Conservation (phyloP, 768 basidiomycete species). For the Phanerochaete sordida region DNA sequence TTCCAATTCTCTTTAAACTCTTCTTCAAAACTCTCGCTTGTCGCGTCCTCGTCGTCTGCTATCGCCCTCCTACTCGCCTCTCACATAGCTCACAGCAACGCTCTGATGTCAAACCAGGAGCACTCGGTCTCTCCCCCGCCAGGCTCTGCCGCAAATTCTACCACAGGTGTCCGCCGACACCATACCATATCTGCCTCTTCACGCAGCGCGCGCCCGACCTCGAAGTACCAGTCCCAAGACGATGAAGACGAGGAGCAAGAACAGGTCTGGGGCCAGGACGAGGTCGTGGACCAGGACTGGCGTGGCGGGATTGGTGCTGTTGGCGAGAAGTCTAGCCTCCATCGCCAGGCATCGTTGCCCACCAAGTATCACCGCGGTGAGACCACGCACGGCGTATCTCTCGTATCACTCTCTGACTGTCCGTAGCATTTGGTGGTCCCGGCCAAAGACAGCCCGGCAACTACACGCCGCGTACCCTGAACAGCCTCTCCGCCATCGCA, state of each 20-base stretch:
- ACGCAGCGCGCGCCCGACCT: slow-evolving; percentile 53
- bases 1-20: slow-evolving; percentile 7
- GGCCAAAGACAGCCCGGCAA: slow-evolving; percentile 53
- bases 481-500: slow-evolving; percentile 81
- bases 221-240: slow-evolving; percentile 66
- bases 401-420: slow-evolving; percentile 8
- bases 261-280: slow-evolving; percentile 68
- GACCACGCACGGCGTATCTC: slow-evolving; percentile 16
- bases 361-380: slow-evolving; percentile 76
- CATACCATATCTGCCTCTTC: slow-evolving; percentile 81
- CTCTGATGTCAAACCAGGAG: slow-evolving; percentile 34
- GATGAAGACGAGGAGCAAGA: slow-evolving; percentile 50
- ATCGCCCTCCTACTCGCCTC: too few species aligned
- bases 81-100: too few species aligned
- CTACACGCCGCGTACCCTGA: slow-evolving; percentile 68
- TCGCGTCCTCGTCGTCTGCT: slow-evolving; percentile 2
- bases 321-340: slow-evolving; percentile 76
- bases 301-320: slow-evolving; percentile 79
- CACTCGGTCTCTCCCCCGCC: slow-evolving; percentile 41
- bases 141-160: slow-evolving; percentile 31
- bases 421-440: slow-evolving; percentile 48
- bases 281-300: slow-evolving; percentile 78
- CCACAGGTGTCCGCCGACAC: slow-evolving; percentile 63
- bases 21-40: slow-evolving; percentile 9
- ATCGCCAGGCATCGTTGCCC: slow-evolving; percentile 78